Evolutionary conservation across 352 stramenopile genomes (phyloP).

Genomic region (Globisporangium paroecandrum): DNA sequence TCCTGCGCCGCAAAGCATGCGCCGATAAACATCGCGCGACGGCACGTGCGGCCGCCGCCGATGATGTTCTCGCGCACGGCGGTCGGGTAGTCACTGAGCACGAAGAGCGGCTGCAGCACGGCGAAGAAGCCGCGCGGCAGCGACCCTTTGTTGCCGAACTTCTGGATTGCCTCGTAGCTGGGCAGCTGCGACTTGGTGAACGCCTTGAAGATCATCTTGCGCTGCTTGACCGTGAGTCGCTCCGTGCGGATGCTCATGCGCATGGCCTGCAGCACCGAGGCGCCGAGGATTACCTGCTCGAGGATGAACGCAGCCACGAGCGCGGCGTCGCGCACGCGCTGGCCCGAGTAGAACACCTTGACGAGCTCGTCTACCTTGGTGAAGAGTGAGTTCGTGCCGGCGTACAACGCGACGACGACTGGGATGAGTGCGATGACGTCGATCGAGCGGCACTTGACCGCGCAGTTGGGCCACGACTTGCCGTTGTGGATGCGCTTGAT

Average conservation of each 20-base stretch:
- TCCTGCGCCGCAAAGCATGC: conserved; percentile 78
- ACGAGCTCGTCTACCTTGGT: conserved; percentile 79
- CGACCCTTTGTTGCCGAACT: conserved; percentile 75
- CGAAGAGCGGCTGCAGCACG: conserved; percentile 75
- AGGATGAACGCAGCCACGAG: conserved; percentile 74
- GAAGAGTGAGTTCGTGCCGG: conserved; percentile 74
- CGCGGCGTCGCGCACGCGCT: conserved; percentile 63
- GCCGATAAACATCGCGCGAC: conserved; percentile 78
- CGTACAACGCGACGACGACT: conserved; percentile 74
- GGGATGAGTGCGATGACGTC: conserved; percentile 74
- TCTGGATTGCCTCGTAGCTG: conserved; percentile 80
- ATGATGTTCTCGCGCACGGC: conserved; percentile 83
- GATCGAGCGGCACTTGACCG: conserved; percentile 77
- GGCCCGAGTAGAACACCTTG: conserved; percentile 75
- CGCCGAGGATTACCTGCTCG: conserved; percentile 75
- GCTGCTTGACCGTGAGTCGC: conserved; percentile 73
- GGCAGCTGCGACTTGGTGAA: conserved; percentile 81
- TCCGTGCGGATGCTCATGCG: conserved; percentile 82
- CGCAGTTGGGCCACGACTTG: conserved; percentile 68
- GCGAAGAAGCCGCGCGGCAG: conserved; percentile 66
- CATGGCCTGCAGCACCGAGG: conserved; percentile 76
- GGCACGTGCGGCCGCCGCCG: conserved; percentile 68
- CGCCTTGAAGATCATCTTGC: conserved; percentile 82
- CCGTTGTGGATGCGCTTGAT: conserved; percentile 73
- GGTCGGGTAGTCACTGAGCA: conserved; percentile 74